A percentile compares a stretch with the other conserved stretches of the same genome.
These are phyloP conservation scores for Sphagnum magellanicum DNA, from an alignment of 228 moss, liverwort and hornwort genomes.

Conservation along the genomic window DNA sequence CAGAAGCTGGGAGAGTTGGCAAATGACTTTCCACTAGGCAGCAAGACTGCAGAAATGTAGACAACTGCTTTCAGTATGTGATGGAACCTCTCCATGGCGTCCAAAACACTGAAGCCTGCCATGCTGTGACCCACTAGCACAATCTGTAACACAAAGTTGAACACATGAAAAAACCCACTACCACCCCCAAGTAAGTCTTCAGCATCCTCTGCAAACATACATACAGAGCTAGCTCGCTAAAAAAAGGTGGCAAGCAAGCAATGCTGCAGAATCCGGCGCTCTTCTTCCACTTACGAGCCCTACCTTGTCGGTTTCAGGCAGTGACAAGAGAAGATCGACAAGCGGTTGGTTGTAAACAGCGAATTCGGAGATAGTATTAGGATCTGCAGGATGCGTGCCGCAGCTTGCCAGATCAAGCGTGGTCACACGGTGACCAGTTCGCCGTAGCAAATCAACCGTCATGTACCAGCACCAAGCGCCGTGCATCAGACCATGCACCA, in stretches of 20 bases:
- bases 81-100: constrained; percentile 54
- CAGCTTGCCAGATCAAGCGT: constrained; percentile 36
- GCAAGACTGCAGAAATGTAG: constrained; percentile 60
- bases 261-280: no score
- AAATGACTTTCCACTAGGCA: constrained; percentile 19
- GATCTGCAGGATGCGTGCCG: constrained; percentile 25
- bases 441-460: constrained; percentile 21
- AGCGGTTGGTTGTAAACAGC: constrained; percentile 31
- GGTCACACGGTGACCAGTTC: constrained; percentile 31
- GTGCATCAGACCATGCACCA: constrained; percentile 34
- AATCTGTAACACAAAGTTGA: constrained; percentile 25
- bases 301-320: constrained; percentile 27
- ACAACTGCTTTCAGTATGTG: constrained; percentile 45
- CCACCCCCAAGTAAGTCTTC: no score
- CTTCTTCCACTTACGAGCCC: no score
- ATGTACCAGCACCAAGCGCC: constrained; percentile 54
- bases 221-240: no score
- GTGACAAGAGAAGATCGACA: constrained; percentile 19
- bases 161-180: no score
- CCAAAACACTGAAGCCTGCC: constrained; percentile 61
- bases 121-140: constrained; percentile 64
- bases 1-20: neutral
- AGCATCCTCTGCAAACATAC: no score
- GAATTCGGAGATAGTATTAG: constrained; percentile 26
- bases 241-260: no score